Base-by-base conservation (phyloP, 2,329 filamentous ascomycete species). In the Stylonectria norvegica region DNA sequence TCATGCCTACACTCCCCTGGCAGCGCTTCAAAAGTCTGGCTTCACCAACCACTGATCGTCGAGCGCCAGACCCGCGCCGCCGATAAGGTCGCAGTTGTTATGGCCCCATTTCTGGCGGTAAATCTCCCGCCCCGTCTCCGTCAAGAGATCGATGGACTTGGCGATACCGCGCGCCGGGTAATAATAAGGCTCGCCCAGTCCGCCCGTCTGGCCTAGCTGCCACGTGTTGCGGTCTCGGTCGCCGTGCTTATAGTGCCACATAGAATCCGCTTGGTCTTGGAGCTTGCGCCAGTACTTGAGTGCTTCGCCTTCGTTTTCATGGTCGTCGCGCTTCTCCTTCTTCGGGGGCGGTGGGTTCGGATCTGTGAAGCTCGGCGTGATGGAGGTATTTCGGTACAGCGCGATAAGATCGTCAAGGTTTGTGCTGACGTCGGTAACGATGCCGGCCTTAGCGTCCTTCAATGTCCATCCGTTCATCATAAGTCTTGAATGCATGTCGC, bases 401-500 rank as follows among this genome's bases (percentile, higher is more conserved):
- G 63, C 68, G 1, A 65, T 43, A 7, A 78, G 58, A 41, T 76
- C 66, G 28, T 73, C 65, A 23, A 78, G 57, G 11, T 63, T 60
- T 20, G 62, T 57, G 30, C 67, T 71, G 0, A 73, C 68, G 47
- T 73, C 70, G 20, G 65, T 70, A 27, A 77, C 61, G 20, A 70
- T 61, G 11, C 68, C 72, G 4, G 62, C 66, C 5, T 56, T 58
- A 2, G 47, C 58, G 32, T 72, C 66, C 5, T 53, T 48, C 38
- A 65, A 68, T 5, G 59, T 65, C 62, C 68, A 72, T 4, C 67
- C 64, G 11, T 56, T 60, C 71, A 76, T 75, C 5, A 49, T 43
- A n/a, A 77, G 48, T 4, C 74, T 66, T 5, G 61, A 60, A 50
- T 78, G 72, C 63, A 75, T 70, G 53, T 79, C 76, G 58, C 75